Evolutionary conservation across 176 grass and related monocot species (phyloP), one percentile per base, ranked within the genome.

Genomic region (Musa beccarii): DNA sequence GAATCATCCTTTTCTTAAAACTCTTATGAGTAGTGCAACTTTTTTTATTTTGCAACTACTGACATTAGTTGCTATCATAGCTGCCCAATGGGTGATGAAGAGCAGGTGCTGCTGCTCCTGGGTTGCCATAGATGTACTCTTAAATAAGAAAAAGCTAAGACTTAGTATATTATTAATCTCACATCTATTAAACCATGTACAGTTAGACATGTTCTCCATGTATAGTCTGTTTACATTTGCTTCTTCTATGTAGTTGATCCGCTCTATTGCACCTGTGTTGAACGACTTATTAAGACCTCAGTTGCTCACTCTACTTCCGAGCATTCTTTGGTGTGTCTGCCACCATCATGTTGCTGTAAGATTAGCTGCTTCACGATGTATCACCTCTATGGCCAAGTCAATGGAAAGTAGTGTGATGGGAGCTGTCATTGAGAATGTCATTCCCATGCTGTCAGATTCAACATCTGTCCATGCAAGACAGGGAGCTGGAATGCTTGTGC

Each of bases 371-470:
- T 89, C 95, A 73, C 89, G 95, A 77, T 99, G 95, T 51, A 87
- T 94, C 82, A 93, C 90, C 79, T 91, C 95, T 61, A 94, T 99
- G 95, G 95, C 90, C 50, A 99, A 93, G 64, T 91, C 90, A 61
- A 86, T 91, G 85, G 90, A 86, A 69, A 84, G 43, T 75, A 84
- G 77, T 53, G 87, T 99, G 71, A 99, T 99, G 95, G 85, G 86
- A 80, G 62, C 88, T 52, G 89, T 99, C 52, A 84, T 99, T 73
- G 95, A 99, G 80, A 92, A 88, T 65, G 90, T 81, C 53, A 94
- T 99, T 25, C 95, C 95, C 1, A 94, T 99, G 90, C 71, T 99
- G 81, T 94, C 95, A 15, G 90, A 99, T 82, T 79, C 82, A 75
- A 85, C 88, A 76, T 99, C 95, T 76, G 86, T 89, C 23, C 82